These are phyloP conservation scores for Cryptococcus sp. DNA, from an alignment of 1,284 basidiomycete species.

Conservation along the genomic window DNA sequence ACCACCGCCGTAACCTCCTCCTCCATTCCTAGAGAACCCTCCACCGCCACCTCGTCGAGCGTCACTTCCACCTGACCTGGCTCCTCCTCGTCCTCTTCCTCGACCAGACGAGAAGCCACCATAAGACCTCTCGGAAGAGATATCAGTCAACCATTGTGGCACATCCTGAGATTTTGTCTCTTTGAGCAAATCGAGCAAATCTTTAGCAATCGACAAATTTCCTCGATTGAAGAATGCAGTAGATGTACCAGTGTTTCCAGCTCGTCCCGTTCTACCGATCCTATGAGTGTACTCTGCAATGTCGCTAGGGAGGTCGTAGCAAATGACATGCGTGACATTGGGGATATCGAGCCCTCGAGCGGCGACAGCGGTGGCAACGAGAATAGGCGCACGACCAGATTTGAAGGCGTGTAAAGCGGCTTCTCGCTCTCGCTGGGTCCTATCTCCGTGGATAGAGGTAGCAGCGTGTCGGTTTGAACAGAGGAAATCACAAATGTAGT, in stretches of 20 bases:
- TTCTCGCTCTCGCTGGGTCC: conserved; percentile 96
- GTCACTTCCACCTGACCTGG: background rate
- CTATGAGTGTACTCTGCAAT: conserved; percentile 99
- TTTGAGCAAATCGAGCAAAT: conserved; percentile 81
- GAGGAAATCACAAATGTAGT: conserved; percentile 95
- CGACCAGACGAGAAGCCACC: conserved; percentile 59
- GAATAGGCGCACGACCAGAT: conserved; percentile 86
- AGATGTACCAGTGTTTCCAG: conserved; percentile 93
- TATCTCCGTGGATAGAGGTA: conserved; percentile 97
- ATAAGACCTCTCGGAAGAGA: conserved; percentile 76
- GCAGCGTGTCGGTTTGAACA: conserved; percentile 77
- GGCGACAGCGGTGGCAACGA: conserved; percentile 97
- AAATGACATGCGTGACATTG: conserved; percentile 95
- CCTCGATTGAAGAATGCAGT: conserved; percentile 93
- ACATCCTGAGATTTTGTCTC: conserved; percentile 76
- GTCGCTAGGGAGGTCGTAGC: conserved; percentile 95
- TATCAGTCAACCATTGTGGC: conserved; percentile 68
- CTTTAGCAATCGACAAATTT: conserved; percentile 86
- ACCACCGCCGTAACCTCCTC: conserved; percentile 58
- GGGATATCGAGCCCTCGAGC: conserved; percentile 99
- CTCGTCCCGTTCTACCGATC: conserved; percentile 98
- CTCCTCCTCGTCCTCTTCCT: conserved; percentile 53
- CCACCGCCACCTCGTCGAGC: conserved; percentile 32
- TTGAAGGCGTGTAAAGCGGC: conserved; percentile 93
- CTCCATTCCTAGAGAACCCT: conserved; percentile 28